Conservation (phyloP, 1,284 basidiomycete species). For the Singerocomus inundabilis region DNA sequence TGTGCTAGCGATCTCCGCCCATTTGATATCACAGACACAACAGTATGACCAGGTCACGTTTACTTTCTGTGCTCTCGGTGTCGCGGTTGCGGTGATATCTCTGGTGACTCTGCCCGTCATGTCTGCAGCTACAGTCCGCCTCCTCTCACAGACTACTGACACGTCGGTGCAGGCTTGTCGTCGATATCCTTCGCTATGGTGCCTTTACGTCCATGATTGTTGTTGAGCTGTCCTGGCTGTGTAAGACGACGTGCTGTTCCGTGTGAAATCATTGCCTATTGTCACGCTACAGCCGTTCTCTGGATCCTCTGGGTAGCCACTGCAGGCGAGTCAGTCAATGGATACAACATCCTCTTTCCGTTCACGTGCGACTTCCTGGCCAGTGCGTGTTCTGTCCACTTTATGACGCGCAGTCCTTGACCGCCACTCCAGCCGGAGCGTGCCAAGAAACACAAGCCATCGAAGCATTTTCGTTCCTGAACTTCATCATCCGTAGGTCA, state of each 20-base stretch:
- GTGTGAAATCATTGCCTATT: not conserved
- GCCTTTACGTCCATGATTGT: conserved; percentile 39
- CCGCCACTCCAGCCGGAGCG: conserved; percentile 13
- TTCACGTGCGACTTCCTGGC: conserved; percentile 21
- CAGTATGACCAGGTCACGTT: conserved; percentile 17
- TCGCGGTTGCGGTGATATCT: conserved; percentile 44
- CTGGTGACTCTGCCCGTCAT: conserved; percentile 45
- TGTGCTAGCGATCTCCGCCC: conserved; percentile 37
- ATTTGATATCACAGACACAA: conserved; percentile 30
- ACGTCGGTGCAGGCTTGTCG: conserved; percentile 27
- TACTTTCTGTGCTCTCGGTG: conserved; percentile 40
- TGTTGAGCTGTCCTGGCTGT: conserved; percentile 38
- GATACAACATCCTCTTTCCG: conserved; percentile 20
- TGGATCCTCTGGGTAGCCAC: conserved; percentile 59
- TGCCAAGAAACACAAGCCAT: conserved; percentile 48
- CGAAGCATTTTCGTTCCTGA: conserved; percentile 53
- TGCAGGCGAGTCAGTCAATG: conserved; percentile 40
- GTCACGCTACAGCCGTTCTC: conserved; percentile 42
- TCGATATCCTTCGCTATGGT: conserved; percentile 36
- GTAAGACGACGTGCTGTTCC: conserved; percentile 24
- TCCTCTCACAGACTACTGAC: conserved; percentile 7
- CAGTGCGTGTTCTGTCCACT: conserved; percentile 11
- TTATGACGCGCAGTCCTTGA: conserved; percentile 2
- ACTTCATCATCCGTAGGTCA: conserved; percentile 48
- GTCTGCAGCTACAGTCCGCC: conserved; percentile 34